phyloP scores from a whole-genome alignment of 2,329 filamentous ascomycete species.

The Pseudopyricularia cyperi region DNA sequence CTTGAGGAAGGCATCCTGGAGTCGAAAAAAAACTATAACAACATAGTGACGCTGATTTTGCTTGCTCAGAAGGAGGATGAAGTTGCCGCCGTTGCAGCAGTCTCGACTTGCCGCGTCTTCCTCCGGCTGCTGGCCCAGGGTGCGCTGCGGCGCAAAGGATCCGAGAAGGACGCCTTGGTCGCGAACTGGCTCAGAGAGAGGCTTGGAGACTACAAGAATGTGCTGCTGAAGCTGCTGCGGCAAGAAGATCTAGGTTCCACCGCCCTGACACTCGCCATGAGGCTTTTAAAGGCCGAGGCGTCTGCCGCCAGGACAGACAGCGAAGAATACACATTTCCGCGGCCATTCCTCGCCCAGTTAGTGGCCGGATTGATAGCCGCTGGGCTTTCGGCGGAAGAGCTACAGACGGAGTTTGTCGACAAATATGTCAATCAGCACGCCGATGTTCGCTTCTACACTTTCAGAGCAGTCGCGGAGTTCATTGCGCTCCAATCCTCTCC shows the following conservation, averaged over 20 bases:
- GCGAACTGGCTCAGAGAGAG: conserved; percentile 67
- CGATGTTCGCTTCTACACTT: conserved; percentile 75
- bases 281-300: conserved; percentile 66
- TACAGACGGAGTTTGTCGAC: conserved; percentile 61
- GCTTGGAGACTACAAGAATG: conserved; percentile 55
- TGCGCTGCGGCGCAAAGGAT: conserved; percentile 50
- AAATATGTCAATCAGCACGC: conserved; percentile 71
- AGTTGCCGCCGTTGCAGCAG: conserved; percentile 49
- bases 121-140: conserved; percentile 67
- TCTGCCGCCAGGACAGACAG: conserved; percentile 27
- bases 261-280: conserved; percentile 69
- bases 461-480: conserved; percentile 43
- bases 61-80: conserved; percentile 38
- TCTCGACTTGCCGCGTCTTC: conserved; percentile 79
- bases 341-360: conserved; percentile 50
- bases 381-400: conserved; percentile 40
- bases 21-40: conserved; percentile 85
- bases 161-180: conserved; percentile 63
- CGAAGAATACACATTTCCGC: conserved; percentile 55
- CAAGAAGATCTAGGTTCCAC: conserved; percentile 49
- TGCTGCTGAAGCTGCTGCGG: conserved; percentile 48
- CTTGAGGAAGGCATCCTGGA: conserved; percentile 74
- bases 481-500: conserved; percentile 9
- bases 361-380: conserved; percentile 45
- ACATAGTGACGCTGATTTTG: conserved; percentile 61